Evolutionary conservation across 163 green algal genomes (phyloP), one percentile per base, ranked within the genome.

Genomic region (Scenedesmus sp.): DNA sequence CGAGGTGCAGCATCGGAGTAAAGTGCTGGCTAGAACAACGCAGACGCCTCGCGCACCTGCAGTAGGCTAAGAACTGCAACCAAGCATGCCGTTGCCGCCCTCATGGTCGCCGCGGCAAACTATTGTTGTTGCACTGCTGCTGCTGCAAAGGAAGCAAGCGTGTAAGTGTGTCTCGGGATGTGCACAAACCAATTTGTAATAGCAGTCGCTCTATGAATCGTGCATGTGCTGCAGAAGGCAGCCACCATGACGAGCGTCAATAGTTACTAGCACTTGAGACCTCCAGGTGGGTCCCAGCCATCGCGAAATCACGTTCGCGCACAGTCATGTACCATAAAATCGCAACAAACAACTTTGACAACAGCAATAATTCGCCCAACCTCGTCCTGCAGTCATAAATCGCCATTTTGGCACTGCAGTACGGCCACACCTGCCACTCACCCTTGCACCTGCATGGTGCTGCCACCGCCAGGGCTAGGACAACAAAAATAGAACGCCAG

Each of bases 121-220:
- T 79, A 23, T 52, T 79, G 70, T 79, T 79, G 70, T 79, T 79
- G 70, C 70, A 79, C 70, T 79, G 70, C 70, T 79, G 70, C 70
- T 79, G 70, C 70, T 79, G 70, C 70, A 52, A 52, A 3, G 46
- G 70, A 52, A 52, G 70, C 23, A 79, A 79, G 23, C 70, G 18
- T 79, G 23, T 52, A 34, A 20, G 23, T 79, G 7, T 46, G 4
- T 79, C 20, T 79, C 4, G 70, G 13, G 12, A 4, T 16, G 2
- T 16, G 3, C 70, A 79, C 23, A 52, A 79, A 46, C 20, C 20
- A 79, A 10, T 16, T 3, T 4, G 2, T 26, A 0, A 15, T 13
- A 16, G 12, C 16, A 23, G 70, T 8, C 70, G 70, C 23, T 79
- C 23, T 15, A 16, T 3, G 4, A 15, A 79, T 7, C 3, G 4